phyloP scores from a whole-genome alignment of 1,284 basidiomycete species.

The Pseudozyma tsukubaensis region DNA sequence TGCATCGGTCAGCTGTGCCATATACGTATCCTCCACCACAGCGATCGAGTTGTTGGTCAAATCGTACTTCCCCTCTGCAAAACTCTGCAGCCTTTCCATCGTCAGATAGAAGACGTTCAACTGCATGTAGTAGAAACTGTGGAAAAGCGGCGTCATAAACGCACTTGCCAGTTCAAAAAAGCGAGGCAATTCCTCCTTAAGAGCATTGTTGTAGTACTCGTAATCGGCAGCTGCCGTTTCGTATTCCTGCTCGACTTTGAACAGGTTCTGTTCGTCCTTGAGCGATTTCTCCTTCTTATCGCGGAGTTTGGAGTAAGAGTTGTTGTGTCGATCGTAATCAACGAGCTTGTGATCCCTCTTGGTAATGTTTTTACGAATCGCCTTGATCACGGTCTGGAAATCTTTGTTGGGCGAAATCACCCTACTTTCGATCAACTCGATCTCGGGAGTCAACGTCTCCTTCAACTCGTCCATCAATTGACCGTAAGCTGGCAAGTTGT shows the following conservation, averaged over 20 bases:
- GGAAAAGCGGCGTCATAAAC: constrained; percentile 95
- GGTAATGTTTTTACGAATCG: constrained; percentile 90
- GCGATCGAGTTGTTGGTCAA: constrained; percentile 74
- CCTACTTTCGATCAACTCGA: constrained; percentile 92
- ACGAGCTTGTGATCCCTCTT: constrained; percentile 98
- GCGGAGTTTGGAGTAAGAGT: constrained; percentile 90
- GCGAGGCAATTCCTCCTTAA: constrained; percentile 91
- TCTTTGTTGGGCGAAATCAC: constrained; percentile 89
- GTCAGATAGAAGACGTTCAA: constrained; percentile 92
- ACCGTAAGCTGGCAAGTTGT: constrained; percentile 80
- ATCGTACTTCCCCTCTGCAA: constrained; percentile 84
- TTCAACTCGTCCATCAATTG: constrained; percentile 85
- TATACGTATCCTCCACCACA: constrained; percentile 79
- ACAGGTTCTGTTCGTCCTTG: constrained; percentile 69
- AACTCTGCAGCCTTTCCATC: constrained; percentile 89
- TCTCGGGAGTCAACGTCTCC: constrained; percentile 82
- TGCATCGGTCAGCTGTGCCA: constrained; percentile 82
- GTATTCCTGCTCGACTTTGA: constrained; percentile 95
- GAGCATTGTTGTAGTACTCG: constrained; percentile 89
- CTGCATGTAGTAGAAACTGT: constrained; percentile 99
- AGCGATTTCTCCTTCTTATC: constrained; percentile 81
- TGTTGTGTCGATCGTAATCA: constrained; percentile 97
- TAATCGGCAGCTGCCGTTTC: constrained; percentile 95
- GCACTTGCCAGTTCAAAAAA: constrained; percentile 88
- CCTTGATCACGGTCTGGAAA: constrained; percentile 84